Evolutionary conservation across 345 rosid genomes (phyloP).

Genomic region (Eucalyptus polybractea): DNA sequence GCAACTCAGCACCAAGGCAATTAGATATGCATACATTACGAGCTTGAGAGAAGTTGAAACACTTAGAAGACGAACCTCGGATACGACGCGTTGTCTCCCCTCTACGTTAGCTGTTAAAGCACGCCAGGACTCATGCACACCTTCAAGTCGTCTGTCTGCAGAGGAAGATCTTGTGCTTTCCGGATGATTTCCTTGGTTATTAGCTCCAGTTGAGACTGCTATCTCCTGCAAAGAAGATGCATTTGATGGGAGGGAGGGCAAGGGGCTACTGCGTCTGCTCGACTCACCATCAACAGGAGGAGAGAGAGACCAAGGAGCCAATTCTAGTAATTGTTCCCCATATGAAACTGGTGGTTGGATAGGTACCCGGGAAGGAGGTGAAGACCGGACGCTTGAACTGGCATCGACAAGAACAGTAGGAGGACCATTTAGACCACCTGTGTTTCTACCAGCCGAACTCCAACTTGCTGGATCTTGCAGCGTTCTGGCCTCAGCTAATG

Average conservation of each 20-base stretch:
- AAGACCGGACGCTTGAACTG: conserved; percentile 36
- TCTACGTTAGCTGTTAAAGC: conserved; percentile 4
- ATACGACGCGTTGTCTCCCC: conserved; percentile 58
- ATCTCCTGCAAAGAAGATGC: conserved; percentile 47
- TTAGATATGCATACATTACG: neutral
- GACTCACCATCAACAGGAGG: conserved; percentile 43
- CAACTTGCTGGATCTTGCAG: conserved; percentile 55
- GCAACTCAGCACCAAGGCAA: neutral
- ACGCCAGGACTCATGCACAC: neutral
- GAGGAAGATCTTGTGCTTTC: conserved; percentile 33
- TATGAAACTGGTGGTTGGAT: conserved; percentile 18
- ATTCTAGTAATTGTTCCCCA: conserved; percentile 39
- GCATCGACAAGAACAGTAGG: conserved; percentile 28
- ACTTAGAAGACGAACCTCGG: conserved; percentile 43
- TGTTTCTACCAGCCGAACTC: conserved; percentile 43
- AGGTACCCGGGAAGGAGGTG: conserved; percentile 43
- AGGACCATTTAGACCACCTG: conserved; percentile 20
- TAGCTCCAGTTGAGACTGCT: conserved; percentile 27
- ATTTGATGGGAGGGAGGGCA: conserved; percentile 36
- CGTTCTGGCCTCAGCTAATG: conserved; percentile 28
- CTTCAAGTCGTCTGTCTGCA: conserved; percentile 28
- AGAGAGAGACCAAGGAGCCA: conserved; percentile 66
- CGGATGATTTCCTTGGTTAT: conserved; percentile 9
- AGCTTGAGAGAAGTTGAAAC: neutral
- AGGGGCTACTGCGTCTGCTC: conserved; percentile 39